Percentiles rank a stretch among this genome's conserved stretches.
Evolutionary conservation across 306 rosid species (phyloP).

Genomic region (Echinosophora koreensis): DNA sequence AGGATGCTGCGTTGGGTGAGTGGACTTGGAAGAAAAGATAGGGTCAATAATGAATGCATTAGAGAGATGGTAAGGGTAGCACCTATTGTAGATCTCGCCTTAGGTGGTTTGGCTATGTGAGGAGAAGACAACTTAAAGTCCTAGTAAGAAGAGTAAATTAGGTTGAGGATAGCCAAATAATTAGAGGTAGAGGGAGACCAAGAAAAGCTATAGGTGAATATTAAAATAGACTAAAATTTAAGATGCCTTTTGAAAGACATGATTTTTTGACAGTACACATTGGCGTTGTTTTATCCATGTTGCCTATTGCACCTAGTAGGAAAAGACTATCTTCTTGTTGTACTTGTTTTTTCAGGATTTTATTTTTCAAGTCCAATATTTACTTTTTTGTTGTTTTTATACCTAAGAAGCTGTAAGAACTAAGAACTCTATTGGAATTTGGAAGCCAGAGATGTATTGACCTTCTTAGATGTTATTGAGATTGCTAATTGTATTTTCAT

Average conservation of each 20-base stretch:
- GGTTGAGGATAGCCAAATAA: neutral
- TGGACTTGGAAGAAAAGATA: neutral
- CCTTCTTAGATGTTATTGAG: slow-evolving; percentile 30
- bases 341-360: neutral
- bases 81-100: neutral
- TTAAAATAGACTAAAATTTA: too few relatives aligned
- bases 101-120: neutral
- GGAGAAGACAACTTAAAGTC: neutral
- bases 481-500: slow-evolving; percentile 3
- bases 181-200: neutral
- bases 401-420: neutral
- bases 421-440: slow-evolving; percentile 1
- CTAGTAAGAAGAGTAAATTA: neutral
- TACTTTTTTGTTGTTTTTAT: slow-evolving; percentile 5
- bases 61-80: neutral
- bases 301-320: too few relatives aligned
- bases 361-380: neutral
- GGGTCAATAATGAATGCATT: neutral
- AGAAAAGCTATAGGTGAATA: neutral
- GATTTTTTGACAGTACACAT: too few relatives aligned
- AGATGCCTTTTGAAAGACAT: too few relatives aligned
- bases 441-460: slow-evolving; percentile 3
- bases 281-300: too few relatives aligned
- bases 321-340: neutral
- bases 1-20: neutral